Base-by-base conservation (phyloP, 495 filamentous ascomycete genomes). In the Daldinia caldariorum region DNA sequence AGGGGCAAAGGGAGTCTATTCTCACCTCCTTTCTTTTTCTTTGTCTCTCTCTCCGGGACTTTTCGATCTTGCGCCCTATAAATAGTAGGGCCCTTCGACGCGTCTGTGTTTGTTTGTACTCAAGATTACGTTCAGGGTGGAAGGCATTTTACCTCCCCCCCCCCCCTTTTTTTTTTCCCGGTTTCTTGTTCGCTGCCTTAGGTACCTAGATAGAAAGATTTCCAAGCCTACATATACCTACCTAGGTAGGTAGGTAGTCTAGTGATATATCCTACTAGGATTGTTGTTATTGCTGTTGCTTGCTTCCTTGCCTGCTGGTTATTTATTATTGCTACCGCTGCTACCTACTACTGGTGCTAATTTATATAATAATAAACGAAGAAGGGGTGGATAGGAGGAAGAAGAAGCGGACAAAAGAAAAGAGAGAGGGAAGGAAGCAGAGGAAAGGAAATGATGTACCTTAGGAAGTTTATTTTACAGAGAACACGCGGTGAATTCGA, bases 61-160 rank as follows among this genome's bases (percentile, higher is more conserved):
- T 29, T n/a, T 53, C n/a, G 22, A 53, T 32, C 12, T 16, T 32
- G 13, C 26, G 13, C 29, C n/a, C 7, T 0, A 9, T 12, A 34
- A 16, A 29, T 8, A 38, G n/a, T n/a, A n/a, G 53, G 20, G 16
- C 29, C 10, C 31, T 34, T 29, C 51, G 47, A 47, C 4, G 61
- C 50, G 29, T 34, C 8, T 50, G 22, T 18, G 34, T 31, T 55
- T 35, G 6, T 18, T 32, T 55, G 51, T 55, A 35, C 9, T 20
- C 13, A 55, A 55, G 51, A 35, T 59, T 66, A 35, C 56, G 58
- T 66, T 35, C n/a, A n/a, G 53, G 47, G 12, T 41, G 45, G 55
- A 51, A 13, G 45, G 26, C 14, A 13, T 59, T 45, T 35, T 22
- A 35, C n/a, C 13, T 18, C 51, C 49, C 22, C 35, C 14, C 31